Conservation (phyloP, 2,329 filamentous ascomycete species). For the Microdochium bolleyi region DNA sequence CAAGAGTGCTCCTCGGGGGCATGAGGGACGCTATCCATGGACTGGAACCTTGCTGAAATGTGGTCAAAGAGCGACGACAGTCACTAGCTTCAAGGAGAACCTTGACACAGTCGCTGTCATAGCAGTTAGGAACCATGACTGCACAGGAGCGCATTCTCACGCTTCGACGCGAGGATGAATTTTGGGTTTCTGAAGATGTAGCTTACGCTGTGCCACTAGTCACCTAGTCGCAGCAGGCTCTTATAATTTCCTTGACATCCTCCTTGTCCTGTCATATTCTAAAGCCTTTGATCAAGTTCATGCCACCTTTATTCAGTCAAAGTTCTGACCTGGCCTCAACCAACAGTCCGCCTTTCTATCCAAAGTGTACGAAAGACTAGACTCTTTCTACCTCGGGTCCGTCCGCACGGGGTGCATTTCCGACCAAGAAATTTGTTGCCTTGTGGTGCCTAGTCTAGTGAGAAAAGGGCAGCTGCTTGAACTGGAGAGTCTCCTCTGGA, state of each 20-base stretch:
- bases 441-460: slow-evolving; percentile 7
- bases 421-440: background rate
- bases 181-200: background rate
- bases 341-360: background rate
- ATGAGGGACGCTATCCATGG: background rate
- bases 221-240: background rate
- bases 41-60: background rate
- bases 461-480: slow-evolving; percentile 20
- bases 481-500: slow-evolving; percentile 18
- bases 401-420: background rate
- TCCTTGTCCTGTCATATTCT: background rate
- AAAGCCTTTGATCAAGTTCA: background rate
- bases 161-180: background rate
- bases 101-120: background rate
- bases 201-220: background rate
- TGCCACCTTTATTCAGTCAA: background rate
- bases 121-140: background rate
- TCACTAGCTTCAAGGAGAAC: background rate
- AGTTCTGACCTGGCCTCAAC: background rate
- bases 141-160: background rate
- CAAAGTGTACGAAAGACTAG: background rate
- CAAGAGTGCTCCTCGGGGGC: background rate
- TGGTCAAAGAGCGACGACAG: background rate
- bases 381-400: background rate
- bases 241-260: background rate